Base-by-base conservation (phyloP, 2,329 filamentous ascomycete genomes). In the Drechmeria coniospora region DNA sequence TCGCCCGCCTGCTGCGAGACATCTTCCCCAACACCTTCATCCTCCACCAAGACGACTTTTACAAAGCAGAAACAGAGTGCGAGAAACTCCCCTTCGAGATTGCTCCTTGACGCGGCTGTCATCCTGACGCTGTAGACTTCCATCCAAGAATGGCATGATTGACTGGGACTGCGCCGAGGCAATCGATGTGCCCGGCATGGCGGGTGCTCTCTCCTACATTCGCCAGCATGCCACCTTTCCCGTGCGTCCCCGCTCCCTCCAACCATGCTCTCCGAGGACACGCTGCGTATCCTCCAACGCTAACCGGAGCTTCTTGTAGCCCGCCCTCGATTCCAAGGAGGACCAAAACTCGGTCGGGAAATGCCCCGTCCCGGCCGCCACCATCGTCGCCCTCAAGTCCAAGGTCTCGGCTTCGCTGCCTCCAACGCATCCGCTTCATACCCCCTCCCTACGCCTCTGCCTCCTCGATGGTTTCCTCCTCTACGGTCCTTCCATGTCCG, bases 31-130 rank as follows among this genome's bases (percentile, higher is more conserved):
- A 65, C 39, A 65, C 74, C 11, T 87, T 84, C 45, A 80, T 95
- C 44, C 65, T 98, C 14, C 90, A 98, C 50, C 74, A 93, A 50
- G 90, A 98, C 57, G 90, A 98, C 53, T 98, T 95, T 50, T 98
- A 93, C 58, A 74, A 73, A 38, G 63, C 79, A 1, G 87, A 95
- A 47, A 56, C 66, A 17, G 66, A 83, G 67, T 81, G 20, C n/a
- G 44, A 45, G 65, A 53, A 8, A 6, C 23, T 25, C 13, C 17
- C 15, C 21, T n/a, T 10, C 19, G 5, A n/a, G n/a, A n/a, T n/a
- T n/a, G n/a, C n/a, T n/a, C n/a, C n/a, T n/a, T n/a, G n/a, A n/a
- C n/a, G n/a, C 13, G 15, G 14, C 26, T 24, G 5, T 13, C 22
- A 24, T 9, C 19, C 14, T 8, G 6, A 12, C 4, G 4, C 15